phyloP scores from a whole-genome alignment of 768 basidiomycete genomes.

The Kockovaella imperatae region DNA sequence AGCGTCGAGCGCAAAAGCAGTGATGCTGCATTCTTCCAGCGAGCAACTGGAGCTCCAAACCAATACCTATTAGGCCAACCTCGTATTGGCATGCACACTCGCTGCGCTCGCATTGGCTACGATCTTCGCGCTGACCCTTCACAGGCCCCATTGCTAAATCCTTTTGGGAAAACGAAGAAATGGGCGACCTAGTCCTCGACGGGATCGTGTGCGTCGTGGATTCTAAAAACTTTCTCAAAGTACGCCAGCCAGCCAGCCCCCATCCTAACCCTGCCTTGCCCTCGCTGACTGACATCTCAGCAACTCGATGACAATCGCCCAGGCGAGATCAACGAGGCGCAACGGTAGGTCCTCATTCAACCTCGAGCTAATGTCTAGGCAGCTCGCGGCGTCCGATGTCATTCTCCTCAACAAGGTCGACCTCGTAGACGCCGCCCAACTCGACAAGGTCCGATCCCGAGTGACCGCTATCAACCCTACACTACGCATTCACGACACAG shows the following conservation, averaged over 20 bases:
- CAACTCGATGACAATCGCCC: constrained; percentile 77
- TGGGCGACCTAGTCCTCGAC: constrained; percentile 52
- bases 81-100: too few relatives aligned
- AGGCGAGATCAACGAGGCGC: constrained; percentile 66
- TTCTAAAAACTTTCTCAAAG: constrained; percentile 60
- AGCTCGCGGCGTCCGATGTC: constrained; percentile 87
- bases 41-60: neutral
- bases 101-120: too few relatives aligned
- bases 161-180: constrained; percentile 49
- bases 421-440: constrained; percentile 52
- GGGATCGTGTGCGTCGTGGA: constrained; percentile 91
- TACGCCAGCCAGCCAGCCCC: neutral
- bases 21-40: neutral
- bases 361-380: constrained; percentile 50
- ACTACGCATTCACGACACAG: constrained; percentile 64
- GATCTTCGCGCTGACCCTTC: neutral
- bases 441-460: constrained; percentile 53
- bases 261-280: neutral
- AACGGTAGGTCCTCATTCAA: constrained; percentile 53
- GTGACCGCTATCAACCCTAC: constrained; percentile 68
- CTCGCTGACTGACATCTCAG: constrained; percentile 45
- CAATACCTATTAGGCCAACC: too few relatives aligned
- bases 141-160: constrained; percentile 39
- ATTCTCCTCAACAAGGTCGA: constrained; percentile 88
- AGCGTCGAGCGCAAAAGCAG: neutral